phyloP scores from a whole-genome alignment of 1,284 basidiomycete genomes.

The Marasmius sp. region DNA sequence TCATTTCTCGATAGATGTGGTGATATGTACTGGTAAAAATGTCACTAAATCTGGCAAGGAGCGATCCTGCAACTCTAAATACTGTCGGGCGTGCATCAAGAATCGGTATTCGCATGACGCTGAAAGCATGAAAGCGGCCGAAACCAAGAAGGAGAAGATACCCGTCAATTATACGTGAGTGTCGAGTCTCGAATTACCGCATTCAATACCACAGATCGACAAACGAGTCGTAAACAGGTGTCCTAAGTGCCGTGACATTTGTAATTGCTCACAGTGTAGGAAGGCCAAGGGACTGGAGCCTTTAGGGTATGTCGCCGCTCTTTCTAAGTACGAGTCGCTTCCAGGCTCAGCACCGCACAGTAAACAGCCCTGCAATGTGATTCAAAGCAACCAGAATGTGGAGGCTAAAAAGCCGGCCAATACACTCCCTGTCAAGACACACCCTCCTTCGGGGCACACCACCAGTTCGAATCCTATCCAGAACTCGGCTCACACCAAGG shows the following conservation, averaged over 20 bases:
- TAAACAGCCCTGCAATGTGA: not conserved
- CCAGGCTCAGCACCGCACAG: not conserved
- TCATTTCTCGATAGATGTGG: conserved; percentile 30
- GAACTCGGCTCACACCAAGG: conserved; percentile 10
- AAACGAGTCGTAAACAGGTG: conserved; percentile 43
- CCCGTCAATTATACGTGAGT: not conserved
- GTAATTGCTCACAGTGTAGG: conserved; percentile 65
- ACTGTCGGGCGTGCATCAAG: conserved; percentile 64
- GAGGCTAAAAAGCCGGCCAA: not conserved
- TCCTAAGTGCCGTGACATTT: conserved; percentile 61
- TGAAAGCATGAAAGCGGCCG: conserved; percentile 40
- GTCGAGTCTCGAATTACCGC: not conserved
- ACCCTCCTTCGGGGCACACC: no score
- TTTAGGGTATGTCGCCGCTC: conserved; percentile 47
- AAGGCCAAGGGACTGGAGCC: conserved; percentile 60
- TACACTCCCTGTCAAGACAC: not conserved
- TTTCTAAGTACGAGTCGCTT: not conserved
- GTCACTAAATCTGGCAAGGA: conserved; percentile 22
- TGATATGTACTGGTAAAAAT: conserved; percentile 49
- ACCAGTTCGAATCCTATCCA: not conserved
- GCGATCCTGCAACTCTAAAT: conserved; percentile 53
- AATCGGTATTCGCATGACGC: conserved; percentile 62
- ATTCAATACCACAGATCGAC: not conserved
- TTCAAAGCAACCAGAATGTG: not conserved
- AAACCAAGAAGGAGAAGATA: conserved; percentile 6